Evolutionary conservation across 305 asterid genomes (phyloP).

Genomic region (Galium porrigens): DNA sequence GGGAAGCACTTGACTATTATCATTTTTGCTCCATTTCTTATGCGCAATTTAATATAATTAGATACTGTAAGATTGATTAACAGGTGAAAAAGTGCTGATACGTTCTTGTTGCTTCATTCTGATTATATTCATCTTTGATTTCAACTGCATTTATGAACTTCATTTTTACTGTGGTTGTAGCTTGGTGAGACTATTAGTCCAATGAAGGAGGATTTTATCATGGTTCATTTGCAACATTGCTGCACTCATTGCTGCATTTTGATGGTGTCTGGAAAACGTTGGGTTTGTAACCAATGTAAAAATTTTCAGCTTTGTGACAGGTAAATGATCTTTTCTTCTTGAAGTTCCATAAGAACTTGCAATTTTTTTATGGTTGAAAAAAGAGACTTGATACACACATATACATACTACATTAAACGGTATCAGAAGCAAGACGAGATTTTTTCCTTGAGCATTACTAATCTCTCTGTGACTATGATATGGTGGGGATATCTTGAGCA

Average conservation of each 20-base stretch:
- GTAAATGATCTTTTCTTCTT: slow-evolving; percentile 30
- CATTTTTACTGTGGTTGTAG: slow-evolving; percentile 26
- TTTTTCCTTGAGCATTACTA: not conserved
- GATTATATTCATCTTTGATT: not conserved
- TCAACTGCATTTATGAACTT: not conserved
- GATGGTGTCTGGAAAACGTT: slow-evolving; percentile 77
- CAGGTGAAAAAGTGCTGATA: too few relatives aligned
- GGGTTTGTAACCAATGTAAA: slow-evolving; percentile 82
- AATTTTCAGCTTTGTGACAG: slow-evolving; percentile 73
- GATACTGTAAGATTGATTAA: too few relatives aligned
- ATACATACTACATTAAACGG: not conserved
- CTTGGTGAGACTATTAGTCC: slow-evolving; percentile 92
- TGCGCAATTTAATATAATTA: too few relatives aligned
- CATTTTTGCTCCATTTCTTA: too few relatives aligned
- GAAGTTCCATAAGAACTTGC: slow-evolving; percentile 4
- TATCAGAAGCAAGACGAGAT: not conserved
- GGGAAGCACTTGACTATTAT: not conserved
- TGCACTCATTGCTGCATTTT: slow-evolving; percentile 84
- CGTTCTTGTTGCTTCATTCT: not conserved
- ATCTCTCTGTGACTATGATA: not conserved
- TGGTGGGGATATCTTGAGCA: not conserved
- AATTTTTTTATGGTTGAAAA: not conserved
- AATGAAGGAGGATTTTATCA: slow-evolving; percentile 97
- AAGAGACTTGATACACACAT: too few relatives aligned
- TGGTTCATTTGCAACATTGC: slow-evolving; percentile 90